Percentiles rank a stretch among this genome's conserved stretches.
These are phyloP conservation scores for Dactylis glomerata DNA, from an alignment of 176 grass and related monocot genomes.

Conservation along the genomic window DNA sequence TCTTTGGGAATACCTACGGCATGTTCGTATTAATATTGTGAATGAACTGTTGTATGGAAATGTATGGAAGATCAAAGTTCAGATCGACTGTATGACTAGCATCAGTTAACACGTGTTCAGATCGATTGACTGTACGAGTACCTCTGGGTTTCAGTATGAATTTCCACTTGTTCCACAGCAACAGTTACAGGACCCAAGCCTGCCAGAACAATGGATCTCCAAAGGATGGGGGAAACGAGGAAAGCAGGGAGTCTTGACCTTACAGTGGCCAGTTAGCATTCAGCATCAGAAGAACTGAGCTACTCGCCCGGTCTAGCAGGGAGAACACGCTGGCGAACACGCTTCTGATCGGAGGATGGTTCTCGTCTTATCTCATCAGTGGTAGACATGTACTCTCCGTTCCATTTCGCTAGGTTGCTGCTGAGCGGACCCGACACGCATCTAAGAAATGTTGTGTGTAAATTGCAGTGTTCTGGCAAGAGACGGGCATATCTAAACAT, in stretches of 20 bases:
- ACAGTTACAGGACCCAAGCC: neutral
- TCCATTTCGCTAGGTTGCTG: no score
- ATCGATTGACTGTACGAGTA: neutral
- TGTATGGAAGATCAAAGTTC: neutral
- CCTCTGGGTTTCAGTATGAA: neutral
- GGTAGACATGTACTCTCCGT: neutral
- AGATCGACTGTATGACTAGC: neutral
- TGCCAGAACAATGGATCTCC: neutral
- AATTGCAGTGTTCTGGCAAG: no score
- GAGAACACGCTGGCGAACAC: neutral
- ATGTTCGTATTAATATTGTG: neutral
- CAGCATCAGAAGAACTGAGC: slow-evolving; percentile 11
- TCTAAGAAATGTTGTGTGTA: no score
- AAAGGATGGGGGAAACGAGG: neutral
- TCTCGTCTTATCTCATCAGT: no score
- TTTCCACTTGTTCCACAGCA: neutral
- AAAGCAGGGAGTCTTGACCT: neutral
- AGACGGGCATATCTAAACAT: no score
- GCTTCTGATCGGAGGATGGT: no score
- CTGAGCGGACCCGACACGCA: no score
- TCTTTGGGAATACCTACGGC: neutral
- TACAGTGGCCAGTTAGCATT: slow-evolving; percentile 24
- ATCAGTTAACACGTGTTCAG: neutral
- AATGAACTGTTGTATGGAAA: neutral
- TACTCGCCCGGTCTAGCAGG: neutral